Evolutionary conservation across 306 rosid species (phyloP), one percentile per base, ranked within the genome.

Genomic region (Ormosia semicastrata): DNA sequence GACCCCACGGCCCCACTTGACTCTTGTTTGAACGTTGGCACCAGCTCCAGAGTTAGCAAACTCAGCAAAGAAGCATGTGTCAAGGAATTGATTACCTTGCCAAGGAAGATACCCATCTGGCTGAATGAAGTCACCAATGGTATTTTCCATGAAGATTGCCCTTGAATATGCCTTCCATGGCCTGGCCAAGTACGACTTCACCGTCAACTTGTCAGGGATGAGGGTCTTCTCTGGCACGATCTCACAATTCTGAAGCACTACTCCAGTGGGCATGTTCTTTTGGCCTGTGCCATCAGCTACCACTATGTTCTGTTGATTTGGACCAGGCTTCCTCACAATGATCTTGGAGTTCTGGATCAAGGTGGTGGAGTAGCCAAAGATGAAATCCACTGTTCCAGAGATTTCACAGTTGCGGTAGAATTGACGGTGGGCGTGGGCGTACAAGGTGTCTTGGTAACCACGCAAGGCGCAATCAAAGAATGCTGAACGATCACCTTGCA

Each of bases 371-470:
- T 86, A 88, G 1, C 98, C 97, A 37, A 94, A 94, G 7, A 94
- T 92, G 87, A 85, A 94, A 77, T 94, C 97, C 0, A 94, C 81
- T 0, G 97, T 93, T 4, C 98, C 97, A 0, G 94, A 86, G 62
- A 92, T 87, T 44, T 91, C 97, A 24, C 98, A 91, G 86, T 94
- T 86, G 36, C 97, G 86, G 87, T 85, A 91, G 86, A 90, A 91
- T 11, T 94, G 98, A 17, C 93, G 88, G 1, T 88, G 79, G 2
- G 89, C 64, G 14, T 91, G 94, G 5, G 63, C 84, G 67, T 91
- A 95, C 8, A 93, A 12, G 0, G 95, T 91, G 89, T 95, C 98
- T 32, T 92, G 97, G 73, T 68, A 86, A 3, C 91, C 97, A 1
- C 71, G 84, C 56, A 95, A 87, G 49, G 89, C 86, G 30, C 95